Base-by-base conservation (phyloP, 140 eudicot species). In the Senecio squalidus region DNA sequence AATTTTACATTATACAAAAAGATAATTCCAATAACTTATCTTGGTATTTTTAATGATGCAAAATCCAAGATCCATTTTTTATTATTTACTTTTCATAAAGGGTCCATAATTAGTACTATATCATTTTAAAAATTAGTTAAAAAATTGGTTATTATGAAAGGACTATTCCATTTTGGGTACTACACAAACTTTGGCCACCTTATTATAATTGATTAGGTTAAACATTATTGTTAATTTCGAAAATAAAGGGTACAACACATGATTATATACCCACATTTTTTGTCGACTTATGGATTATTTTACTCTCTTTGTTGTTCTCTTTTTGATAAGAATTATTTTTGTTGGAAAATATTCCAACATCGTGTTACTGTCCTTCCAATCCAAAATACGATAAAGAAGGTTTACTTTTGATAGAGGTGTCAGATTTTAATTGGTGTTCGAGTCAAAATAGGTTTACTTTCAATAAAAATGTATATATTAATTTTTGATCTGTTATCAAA, bases 311-410 rank as follows among this genome's bases (percentile, higher is more conserved):
- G 23, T 17, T 9, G 9, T 15, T 56, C 29, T 45, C 43, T 56
- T 45, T 45, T 9, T 15, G 16, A 24, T 51, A 60, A 60, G 27
- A 70, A 70, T 50, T 36, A 60, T 39, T 40, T 22, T 38, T 70
- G 75, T 41, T 60, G 50, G 75, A 18, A 56, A 60, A 47, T 51
- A 60, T 8, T 70, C 64, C 69, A 70, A 70, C 75, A 61, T 52
- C 25, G 24, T 33, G 25, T 31, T 31, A 48, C 50, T 15, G 65
- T n/a, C n/a, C n/a, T n/a, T n/a, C n/a, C n/a, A n/a, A n/a, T n/a
- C n/a, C n/a, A n/a, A n/a, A n/a, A n/a, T n/a, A n/a, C n/a, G n/a
- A n/a, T n/a, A n/a, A n/a, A n/a, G n/a, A n/a, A n/a, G n/a, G n/a
- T n/a, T n/a, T n/a, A n/a, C n/a, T n/a, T n/a, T n/a, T n/a, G n/a